These are phyloP conservation scores for Gnetum montanum DNA, from an alignment of 75 land plant species.

Conservation along the genomic window DNA sequence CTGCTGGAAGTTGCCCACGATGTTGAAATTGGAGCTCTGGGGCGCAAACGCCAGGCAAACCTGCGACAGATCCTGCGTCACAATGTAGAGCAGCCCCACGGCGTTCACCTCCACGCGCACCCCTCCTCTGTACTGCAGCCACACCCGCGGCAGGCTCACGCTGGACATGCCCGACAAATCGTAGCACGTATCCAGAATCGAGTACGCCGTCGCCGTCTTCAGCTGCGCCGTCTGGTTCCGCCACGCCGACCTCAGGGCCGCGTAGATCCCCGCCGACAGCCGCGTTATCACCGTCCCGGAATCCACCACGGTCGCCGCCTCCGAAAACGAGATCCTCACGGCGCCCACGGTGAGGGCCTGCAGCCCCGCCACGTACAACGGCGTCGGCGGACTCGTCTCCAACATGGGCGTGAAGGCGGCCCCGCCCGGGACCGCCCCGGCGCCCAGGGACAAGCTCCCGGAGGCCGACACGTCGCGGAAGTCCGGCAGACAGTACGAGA, in stretches of 20 bases:
- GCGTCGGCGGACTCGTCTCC: not conserved
- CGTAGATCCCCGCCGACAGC: conserved; percentile 19
- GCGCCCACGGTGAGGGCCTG: conserved; percentile 36
- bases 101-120: conserved; percentile 13
- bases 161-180: conserved; percentile 4
- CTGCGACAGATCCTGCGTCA: not conserved
- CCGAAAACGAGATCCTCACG: conserved; percentile 7
- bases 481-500: conserved; percentile 63
- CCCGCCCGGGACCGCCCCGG: not conserved
- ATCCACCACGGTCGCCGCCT: conserved; percentile 20
- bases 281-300: conserved; percentile 39
- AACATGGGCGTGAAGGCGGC: conserved; percentile 37
- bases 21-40: conserved; percentile 3
- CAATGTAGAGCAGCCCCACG: conserved; percentile 13
- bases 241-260: conserved; percentile 15
- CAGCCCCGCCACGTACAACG: conserved; percentile 25
- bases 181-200: conserved; percentile 72
- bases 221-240: conserved; percentile 17
- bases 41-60: conserved; percentile 56
- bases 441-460: conserved; percentile 38
- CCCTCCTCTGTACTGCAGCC: conserved; percentile 13
- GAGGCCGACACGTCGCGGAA: conserved; percentile 8
- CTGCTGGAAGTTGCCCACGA: conserved; percentile 37
- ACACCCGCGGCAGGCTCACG: conserved; percentile 16
- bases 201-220: conserved; percentile 18